phyloP scores from a whole-genome alignment of 345 rosid genomes.

The Cardiospermum halicacabum region DNA sequence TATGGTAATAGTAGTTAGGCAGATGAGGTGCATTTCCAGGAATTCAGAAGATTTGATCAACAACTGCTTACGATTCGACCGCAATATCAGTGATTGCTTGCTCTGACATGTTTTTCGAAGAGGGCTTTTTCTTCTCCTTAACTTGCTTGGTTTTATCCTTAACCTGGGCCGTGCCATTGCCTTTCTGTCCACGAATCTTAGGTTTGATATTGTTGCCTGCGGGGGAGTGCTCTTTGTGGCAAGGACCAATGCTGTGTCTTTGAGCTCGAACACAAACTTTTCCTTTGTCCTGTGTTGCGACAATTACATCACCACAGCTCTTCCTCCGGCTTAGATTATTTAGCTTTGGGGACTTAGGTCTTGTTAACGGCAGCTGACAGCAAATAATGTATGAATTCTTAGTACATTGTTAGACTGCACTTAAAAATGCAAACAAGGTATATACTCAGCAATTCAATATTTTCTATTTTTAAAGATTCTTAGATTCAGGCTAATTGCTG shows the following conservation, averaged over 20 bases:
- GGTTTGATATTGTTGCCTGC: constrained; percentile 21
- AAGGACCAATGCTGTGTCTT: constrained; percentile 61
- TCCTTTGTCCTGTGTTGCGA: constrained; percentile 44
- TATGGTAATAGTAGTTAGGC: constrained; percentile 15
- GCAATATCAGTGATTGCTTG: constrained; percentile 23
- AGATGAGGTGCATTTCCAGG: constrained; percentile 22
- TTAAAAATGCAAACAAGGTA: neutral
- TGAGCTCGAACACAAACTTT: constrained; percentile 47
- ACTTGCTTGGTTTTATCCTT: constrained; percentile 41
- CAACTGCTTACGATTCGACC: constrained; percentile 38
- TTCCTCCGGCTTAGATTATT: constrained; percentile 49
- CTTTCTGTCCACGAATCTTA: constrained; percentile 23
- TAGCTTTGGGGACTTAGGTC: constrained; percentile 42
- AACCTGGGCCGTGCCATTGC: constrained; percentile 42
- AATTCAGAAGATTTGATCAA: constrained; percentile 22
- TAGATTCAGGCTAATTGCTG: neutral
- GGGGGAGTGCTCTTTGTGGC: constrained; percentile 38
- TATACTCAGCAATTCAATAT: neutral
- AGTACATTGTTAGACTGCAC: neutral
- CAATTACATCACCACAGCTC: constrained; percentile 76
- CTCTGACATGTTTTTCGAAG: constrained; percentile 32
- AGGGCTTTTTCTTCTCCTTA: constrained; percentile 28
- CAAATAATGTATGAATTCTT: constrained; percentile 13
- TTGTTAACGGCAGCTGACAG: constrained; percentile 70
- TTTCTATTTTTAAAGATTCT: neutral